Evolutionary conservation across 352 stramenopile species (phyloP).

Genomic region (Globisporangium polare): DNA sequence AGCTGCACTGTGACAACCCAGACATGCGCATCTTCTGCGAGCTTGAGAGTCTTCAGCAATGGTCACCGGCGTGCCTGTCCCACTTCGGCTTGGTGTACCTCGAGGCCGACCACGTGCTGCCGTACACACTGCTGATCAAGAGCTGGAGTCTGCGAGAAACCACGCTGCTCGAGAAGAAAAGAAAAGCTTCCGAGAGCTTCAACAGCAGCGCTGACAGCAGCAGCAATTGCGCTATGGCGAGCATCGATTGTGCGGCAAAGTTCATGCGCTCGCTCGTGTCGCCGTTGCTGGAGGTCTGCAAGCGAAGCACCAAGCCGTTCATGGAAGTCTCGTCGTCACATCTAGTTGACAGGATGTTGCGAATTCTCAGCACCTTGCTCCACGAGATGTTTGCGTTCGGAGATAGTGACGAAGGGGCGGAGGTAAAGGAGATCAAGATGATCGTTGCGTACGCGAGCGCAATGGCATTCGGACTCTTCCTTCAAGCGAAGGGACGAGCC

Average conservation of each 20-base stretch:
- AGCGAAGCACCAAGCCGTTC: slow-evolving; percentile 32
- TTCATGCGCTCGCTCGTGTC: slow-evolving; percentile 43
- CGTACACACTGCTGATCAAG: slow-evolving; percentile 69
- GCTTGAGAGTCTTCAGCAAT: slow-evolving; percentile 41
- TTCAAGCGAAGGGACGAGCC: slow-evolving; percentile 21
- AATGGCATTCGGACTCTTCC: slow-evolving; percentile 29
- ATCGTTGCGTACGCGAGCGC: slow-evolving; percentile 34
- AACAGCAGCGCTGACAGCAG: neutral
- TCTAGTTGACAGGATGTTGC: slow-evolving; percentile 42
- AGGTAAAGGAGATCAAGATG: slow-evolving; percentile 26
- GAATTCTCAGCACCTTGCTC: slow-evolving; percentile 36
- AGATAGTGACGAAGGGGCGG: slow-evolving; percentile 7
- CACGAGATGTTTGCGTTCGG: slow-evolving; percentile 21
- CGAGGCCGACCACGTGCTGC: slow-evolving; percentile 36
- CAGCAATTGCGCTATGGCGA: neutral
- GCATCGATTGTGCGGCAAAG: slow-evolving; percentile 33
- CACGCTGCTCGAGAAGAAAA: slow-evolving; percentile 17
- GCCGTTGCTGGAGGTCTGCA: slow-evolving; percentile 49
- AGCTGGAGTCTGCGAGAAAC: slow-evolving; percentile 36
- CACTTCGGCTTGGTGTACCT: slow-evolving; percentile 61
- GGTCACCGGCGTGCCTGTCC: slow-evolving; percentile 44
- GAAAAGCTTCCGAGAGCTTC: neutral
- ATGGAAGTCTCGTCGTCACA: slow-evolving; percentile 42
- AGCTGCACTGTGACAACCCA: slow-evolving; percentile 33
- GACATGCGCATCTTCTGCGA: slow-evolving; percentile 54